These are phyloP conservation scores for cucumber (Cucumis sativus) DNA, from an alignment of 306 rosid species.

Conservation along the genomic window DNA sequence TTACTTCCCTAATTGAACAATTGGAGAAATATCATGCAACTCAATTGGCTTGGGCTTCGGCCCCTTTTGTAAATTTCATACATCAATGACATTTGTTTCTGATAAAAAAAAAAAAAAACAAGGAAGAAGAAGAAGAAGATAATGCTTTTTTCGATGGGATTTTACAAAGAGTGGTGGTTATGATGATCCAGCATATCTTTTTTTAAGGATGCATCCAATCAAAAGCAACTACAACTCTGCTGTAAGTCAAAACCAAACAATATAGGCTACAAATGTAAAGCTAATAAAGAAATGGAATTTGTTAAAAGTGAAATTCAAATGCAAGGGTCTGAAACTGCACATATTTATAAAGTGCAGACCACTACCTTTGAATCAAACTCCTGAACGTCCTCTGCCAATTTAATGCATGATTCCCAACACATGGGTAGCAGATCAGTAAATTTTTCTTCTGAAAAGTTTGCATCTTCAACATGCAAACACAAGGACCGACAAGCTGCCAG, in stretches of 20 bases:
- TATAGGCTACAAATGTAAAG: not conserved
- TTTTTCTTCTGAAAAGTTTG: constrained; percentile 70
- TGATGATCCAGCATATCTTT: not conserved
- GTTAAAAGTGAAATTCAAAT: not conserved
- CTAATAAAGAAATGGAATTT: not conserved
- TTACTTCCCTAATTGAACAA: too few relatives aligned
- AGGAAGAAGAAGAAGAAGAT: not conserved
- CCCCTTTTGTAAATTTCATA: too few relatives aligned
- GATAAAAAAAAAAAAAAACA: too few relatives aligned
- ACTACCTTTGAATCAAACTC: constrained; percentile 96
- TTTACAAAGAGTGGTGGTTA: not conserved
- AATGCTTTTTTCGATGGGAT: not conserved
- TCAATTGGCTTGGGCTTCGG: too few relatives aligned
- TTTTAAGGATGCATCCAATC: not conserved
- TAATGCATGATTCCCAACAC: constrained; percentile 90
- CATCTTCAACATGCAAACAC: constrained; percentile 85
- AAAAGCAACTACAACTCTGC: not conserved
- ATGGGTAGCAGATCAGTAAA: constrained; percentile 79
- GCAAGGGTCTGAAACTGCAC: not conserved
- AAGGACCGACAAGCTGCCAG: constrained; percentile 93
- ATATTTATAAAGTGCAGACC: constrained; percentile 7
- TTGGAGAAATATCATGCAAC: too few relatives aligned
- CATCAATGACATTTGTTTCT: too few relatives aligned
- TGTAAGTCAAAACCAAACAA: too few relatives aligned
- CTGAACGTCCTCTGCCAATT: constrained; percentile 74